Conservation (phyloP, 306 rosid genomes). For the Cucurbita moschata region DNA sequence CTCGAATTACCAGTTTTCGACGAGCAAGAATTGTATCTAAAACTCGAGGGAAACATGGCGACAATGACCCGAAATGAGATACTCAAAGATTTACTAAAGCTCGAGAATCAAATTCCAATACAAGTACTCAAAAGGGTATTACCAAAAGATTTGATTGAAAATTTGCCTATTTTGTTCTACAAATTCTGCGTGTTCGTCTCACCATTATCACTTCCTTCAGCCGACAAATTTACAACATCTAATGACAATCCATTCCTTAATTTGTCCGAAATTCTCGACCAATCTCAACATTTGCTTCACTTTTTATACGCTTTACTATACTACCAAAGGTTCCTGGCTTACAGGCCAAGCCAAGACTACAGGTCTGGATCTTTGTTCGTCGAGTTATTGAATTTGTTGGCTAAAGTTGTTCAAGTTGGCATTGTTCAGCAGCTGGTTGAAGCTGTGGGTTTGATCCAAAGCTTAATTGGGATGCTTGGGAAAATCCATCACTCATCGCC, state of each 20-base stretch:
- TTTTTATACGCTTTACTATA: background rate
- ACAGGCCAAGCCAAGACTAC: no score
- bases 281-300: constrained; percentile 7
- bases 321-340: background rate
- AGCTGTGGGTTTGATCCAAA: background rate
- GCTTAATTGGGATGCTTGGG: background rate
- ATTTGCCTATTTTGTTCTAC: background rate
- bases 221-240: no score
- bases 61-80: background rate
- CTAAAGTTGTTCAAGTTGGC: background rate
- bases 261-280: background rate
- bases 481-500: background rate
- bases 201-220: no score
- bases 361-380: background rate
- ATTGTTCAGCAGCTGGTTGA: background rate
- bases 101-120: constrained; percentile 8
- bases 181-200: background rate
- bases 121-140: background rate
- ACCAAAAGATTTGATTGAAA: background rate
- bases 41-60: no score
- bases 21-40: no score
- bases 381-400: background rate
- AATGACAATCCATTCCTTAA: background rate
- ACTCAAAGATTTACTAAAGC: background rate
- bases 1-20: no score